Evolutionary conservation across 1,139 yeast genomes (phyloP).

Genomic region (Diutina catenulata): DNA sequence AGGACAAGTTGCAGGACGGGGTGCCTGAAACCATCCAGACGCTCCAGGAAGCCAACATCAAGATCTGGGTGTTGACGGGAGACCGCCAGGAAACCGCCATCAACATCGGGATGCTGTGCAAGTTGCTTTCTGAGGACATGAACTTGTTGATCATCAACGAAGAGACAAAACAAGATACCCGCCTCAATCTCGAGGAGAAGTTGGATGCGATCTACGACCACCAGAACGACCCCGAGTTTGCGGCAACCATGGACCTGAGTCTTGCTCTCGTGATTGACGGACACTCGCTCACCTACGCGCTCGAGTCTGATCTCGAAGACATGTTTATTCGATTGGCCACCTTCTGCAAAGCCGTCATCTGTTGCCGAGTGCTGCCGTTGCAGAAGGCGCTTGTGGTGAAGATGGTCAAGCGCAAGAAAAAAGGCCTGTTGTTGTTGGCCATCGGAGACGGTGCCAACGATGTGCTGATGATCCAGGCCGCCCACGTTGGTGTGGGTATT

Average conservation of each 20-base stretch:
- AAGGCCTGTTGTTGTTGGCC: slow-evolving; percentile 71
- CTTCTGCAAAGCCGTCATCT: slow-evolving; percentile 80
- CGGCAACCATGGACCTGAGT: slow-evolving; percentile 42
- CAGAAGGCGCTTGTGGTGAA: slow-evolving; percentile 96
- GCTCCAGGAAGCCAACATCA: slow-evolving; percentile 91
- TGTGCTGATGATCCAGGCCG: slow-evolving; percentile 98
- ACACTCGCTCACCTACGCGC: slow-evolving; percentile 72
- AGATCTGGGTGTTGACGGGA: slow-evolving; percentile 96
- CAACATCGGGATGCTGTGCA: slow-evolving; percentile 97
- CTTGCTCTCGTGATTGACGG: slow-evolving; percentile 93
- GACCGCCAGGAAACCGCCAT: slow-evolving; percentile 99
- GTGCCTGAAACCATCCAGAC: slow-evolving; percentile 96
- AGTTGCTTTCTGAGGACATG: slow-evolving; percentile 91
- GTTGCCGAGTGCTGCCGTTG: slow-evolving; percentile 96
- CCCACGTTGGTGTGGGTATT: slow-evolving; percentile 97
- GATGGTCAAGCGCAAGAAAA: slow-evolving; percentile 65
- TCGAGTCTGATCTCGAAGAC: slow-evolving; percentile 73
- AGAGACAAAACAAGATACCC: slow-evolving; percentile 64
- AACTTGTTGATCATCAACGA: slow-evolving; percentile 83
- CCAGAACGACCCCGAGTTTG: slow-evolving; percentile 38
- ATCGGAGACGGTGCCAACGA: slow-evolving; percentile 99
- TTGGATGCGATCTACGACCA: slow-evolving; percentile 63
- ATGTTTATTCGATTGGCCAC: slow-evolving; percentile 70
- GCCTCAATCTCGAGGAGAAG: slow-evolving; percentile 61
- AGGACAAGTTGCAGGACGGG: slow-evolving; percentile 94